These are phyloP conservation scores for Aspergillus vadensis DNA, from an alignment of 2,329 filamentous ascomycete genomes.

Conservation along the genomic window DNA sequence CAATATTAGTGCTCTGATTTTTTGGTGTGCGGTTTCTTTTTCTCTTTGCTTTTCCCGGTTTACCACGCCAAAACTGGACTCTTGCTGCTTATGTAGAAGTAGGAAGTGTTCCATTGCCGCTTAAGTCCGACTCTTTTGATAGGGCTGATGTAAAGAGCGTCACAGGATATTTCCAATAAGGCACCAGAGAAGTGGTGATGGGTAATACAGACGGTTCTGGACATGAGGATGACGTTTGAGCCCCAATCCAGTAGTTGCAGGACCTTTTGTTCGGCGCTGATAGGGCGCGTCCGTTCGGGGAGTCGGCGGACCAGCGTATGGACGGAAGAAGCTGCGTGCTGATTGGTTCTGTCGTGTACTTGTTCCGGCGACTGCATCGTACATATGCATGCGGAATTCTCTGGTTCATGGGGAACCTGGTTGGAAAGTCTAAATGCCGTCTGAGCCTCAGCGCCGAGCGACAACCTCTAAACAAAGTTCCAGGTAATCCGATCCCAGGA, in stretches of 20 bases:
- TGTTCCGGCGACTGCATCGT: background rate
- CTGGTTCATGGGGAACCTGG: background rate
- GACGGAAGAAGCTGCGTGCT: background rate
- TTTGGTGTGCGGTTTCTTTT: background rate
- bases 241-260: background rate
- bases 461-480: background rate
- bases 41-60: background rate
- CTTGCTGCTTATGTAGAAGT: slow-evolving; percentile 2
- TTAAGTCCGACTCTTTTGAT: slow-evolving; percentile 6
- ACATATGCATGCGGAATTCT: slow-evolving; percentile 3
- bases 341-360: slow-evolving; percentile 2
- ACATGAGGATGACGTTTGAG: background rate
- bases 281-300: background rate
- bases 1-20: background rate
- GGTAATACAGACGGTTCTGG: background rate
- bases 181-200: background rate
- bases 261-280: background rate
- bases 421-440: background rate
- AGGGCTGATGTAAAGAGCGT: slow-evolving; percentile 10
- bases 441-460: slow-evolving; percentile 9
- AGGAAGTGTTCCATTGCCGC: background rate
- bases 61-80: background rate
- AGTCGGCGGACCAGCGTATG: background rate
- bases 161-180: background rate
- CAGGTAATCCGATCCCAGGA: background rate